Evolutionary conservation across 345 rosid genomes (phyloP).

Genomic region (Hirschfeldia incana): DNA sequence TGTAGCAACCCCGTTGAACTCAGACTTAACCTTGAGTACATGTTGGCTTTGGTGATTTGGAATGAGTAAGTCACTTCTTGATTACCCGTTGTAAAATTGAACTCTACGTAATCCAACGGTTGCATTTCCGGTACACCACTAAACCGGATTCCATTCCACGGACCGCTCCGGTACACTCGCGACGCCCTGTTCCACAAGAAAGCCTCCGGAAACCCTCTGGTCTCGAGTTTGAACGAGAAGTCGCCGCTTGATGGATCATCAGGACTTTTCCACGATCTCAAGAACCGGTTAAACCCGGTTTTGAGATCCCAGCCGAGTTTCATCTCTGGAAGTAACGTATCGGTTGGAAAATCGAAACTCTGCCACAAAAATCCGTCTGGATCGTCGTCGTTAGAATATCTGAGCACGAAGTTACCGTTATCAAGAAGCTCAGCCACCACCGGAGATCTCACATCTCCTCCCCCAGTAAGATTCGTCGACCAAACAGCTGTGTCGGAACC

Average conservation of each 20-base stretch:
- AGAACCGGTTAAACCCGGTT: conserved; percentile 44
- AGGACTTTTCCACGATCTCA: conserved; percentile 57
- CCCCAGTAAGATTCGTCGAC: conserved; percentile 52
- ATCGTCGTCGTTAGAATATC: conserved; percentile 33
- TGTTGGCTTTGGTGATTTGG: conserved; percentile 18
- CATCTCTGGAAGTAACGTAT: conserved; percentile 78
- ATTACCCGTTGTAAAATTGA: conserved; percentile 40
- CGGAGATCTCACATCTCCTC: conserved; percentile 34
- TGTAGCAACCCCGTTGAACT: conserved; percentile 48
- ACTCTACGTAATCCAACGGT: conserved; percentile 45
- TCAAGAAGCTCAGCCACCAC: conserved; percentile 59
- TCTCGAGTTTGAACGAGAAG: conserved; percentile 53
- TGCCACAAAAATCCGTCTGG: conserved; percentile 55
- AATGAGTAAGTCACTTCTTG: conserved; percentile 55
- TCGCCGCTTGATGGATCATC: conserved; percentile 69
- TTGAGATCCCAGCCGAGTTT: conserved; percentile 75
- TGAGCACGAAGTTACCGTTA: conserved; percentile 70
- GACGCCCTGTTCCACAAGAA: conserved; percentile 42
- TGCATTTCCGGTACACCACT: conserved; percentile 86
- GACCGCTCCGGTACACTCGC: conserved; percentile 53
- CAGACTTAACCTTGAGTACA: conserved; percentile 57
- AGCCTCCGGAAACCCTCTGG: conserved; percentile 61
- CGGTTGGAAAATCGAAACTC: conserved; percentile 78
- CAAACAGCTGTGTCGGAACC: conserved; percentile 39
- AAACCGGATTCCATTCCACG: conserved; percentile 73